Percentiles rank a stretch among this genome's conserved stretches.
phyloP scores from a whole-genome alignment of 768 basidiomycete genomes.

The Mycena polygramma region DNA sequence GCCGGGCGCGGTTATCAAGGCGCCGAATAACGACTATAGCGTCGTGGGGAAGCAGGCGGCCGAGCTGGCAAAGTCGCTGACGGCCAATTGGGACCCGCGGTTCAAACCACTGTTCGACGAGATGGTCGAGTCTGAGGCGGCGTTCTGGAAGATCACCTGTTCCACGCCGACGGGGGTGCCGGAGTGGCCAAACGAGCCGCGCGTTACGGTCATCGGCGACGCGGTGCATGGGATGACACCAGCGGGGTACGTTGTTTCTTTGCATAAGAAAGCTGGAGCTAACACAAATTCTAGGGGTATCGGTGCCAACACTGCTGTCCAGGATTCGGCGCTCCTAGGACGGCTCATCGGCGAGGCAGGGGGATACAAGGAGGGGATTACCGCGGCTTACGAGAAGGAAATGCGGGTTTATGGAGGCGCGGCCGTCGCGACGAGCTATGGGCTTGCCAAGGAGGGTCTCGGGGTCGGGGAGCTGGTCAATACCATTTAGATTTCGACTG shows the following conservation, averaged over 20 bases:
- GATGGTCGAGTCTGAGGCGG: slow-evolving; percentile 4
- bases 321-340: slow-evolving; percentile 1
- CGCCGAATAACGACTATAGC: slow-evolving; percentile 6
- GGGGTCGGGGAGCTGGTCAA: slow-evolving; percentile 1
- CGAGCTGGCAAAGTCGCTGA: neutral
- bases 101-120: neutral
- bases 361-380: slow-evolving; percentile 4
- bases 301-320: slow-evolving; percentile 7
- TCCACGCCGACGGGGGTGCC: slow-evolving; percentile 2
- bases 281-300: neutral
- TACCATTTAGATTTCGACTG: neutral
- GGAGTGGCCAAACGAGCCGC: slow-evolving; percentile 5
- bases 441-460: neutral
- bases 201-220: neutral
- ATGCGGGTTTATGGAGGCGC: neutral
- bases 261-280: too few relatives aligned
- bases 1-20: neutral
- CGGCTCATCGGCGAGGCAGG: slow-evolving; percentile 3
- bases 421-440: neutral
- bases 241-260: neutral
- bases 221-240: neutral
- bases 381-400: slow-evolving; percentile 4
- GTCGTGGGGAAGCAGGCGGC: neutral
- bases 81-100: neutral
- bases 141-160: slow-evolving; percentile 12